Evolutionary conservation across 1,284 basidiomycete genomes (phyloP), one percentile per base, ranked within the genome.

Genomic region (Laetiporus sulphureus): DNA sequence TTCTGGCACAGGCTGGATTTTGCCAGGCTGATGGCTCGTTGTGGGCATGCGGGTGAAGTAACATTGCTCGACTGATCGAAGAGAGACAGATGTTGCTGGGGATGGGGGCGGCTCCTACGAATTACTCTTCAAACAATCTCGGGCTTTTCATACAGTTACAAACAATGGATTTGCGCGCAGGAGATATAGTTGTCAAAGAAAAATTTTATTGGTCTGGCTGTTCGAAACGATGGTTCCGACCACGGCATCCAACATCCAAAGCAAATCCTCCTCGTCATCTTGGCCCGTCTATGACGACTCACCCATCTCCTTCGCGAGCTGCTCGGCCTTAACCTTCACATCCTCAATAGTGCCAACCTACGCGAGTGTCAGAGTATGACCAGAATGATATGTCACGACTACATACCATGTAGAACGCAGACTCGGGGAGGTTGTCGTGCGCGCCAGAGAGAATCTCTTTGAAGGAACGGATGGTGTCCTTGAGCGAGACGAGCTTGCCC

Each of bases 281-380:
- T 40, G 32, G 33, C 15, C 30, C 24, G 42, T 39, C 44, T 38
- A 52, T 55, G 51, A 62, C 51, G 63, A 83, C 60, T 75, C 76
- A 55, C 76, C 76, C 72, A 92, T 89, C 63, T 96, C 91, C 77
- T 93, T 92, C 53, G 91, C 87, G 54, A 95, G 80, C 68, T 93
- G 85, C 68, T 94, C 92, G 54, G 94, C 94, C 86, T 99, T 98
- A 54, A 79, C 69, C 75, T 93, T 91, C 63, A 90, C 95, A 57
- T 97, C 93, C 65, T 93, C 89, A 58, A 97, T 94, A 51, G 85
- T 90, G 55, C 91, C 91, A 57, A 85, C 73, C 73, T 75, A 47
- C 10, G 37, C 11, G 12, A 44, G 30, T n/a, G n/a, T n/a, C n/a
- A 16, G 5, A 38, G 8, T 24, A 32, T 44, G 10, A 31, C 35